Evolutionary conservation across 2,329 filamentous ascomycete genomes (phyloP), one percentile per base, ranked within the genome.

Genomic region (Dactylonectria macrodidyma): DNA sequence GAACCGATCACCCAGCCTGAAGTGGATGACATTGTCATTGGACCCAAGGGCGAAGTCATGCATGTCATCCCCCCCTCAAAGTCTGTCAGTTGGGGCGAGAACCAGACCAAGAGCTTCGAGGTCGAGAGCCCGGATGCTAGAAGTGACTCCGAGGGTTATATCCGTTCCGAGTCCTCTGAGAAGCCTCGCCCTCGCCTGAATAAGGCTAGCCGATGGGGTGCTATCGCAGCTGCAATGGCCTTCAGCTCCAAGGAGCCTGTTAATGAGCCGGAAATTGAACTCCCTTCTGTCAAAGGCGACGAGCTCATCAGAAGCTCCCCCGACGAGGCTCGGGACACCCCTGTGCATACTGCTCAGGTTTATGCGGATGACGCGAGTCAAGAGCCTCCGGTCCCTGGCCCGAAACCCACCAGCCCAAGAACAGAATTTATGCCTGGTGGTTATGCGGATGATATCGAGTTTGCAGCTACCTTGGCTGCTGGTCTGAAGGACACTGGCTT

Each of bases 401-500:
- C 89, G 3, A 90, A 91, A 73, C 87, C 88, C 9, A 70, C 81
- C 11, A 84, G 82, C 68, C 83, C 85, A n/a, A 81, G 82, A 58
- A 73, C 76, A 22, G 76, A 84, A 50, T 85, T 88, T 64, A 88
- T 92, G 78, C 90, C 91, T 26, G 92, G 91, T 22, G 82, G 86
- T 10, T 95, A 92, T 74, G 88, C 83, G 1, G 87, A 91, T 64
- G 92, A 94, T 72, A 81, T 92, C 9, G 90, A 90, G 59, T 94
- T 94, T 71, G 89, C 90, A 8, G 92, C 92, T 33, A 89, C 88
- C 3, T 81, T 94, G 54, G 91, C 91, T 65, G 92, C 91, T 55
- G 91, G 90, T 1, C 84, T 93, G 56, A 82, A 91, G 75, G 87
- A 90, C n/a, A 88, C 90, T 52, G 92, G 92, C 0, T 94, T 94